Percentiles rank a stretch among this genome's conserved stretches.
These are phyloP conservation scores for Metschnikowia orientalis DNA, from an alignment of 805 yeast genomes.

Conservation along the genomic window DNA sequence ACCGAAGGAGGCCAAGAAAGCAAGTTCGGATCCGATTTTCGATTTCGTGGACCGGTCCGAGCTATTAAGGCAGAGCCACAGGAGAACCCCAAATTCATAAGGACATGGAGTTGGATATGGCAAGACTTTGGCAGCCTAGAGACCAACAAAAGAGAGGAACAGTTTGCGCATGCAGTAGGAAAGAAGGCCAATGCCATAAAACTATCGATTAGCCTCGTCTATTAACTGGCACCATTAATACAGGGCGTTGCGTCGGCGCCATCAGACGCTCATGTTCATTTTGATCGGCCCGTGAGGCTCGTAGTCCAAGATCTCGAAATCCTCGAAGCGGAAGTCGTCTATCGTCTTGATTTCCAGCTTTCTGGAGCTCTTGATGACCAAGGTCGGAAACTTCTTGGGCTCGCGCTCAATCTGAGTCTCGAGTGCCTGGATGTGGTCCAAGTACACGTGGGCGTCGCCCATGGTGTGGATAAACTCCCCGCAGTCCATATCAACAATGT, in stretches of 20 bases:
- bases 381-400: slow-evolving; percentile 79
- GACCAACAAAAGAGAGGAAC: slow-evolving; percentile 1
- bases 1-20: neutral
- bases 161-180: too few relatives aligned
- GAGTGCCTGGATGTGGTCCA: slow-evolving; percentile 89
- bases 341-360: slow-evolving; percentile 50
- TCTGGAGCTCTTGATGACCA: slow-evolving; percentile 59
- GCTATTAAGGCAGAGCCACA: slow-evolving; percentile 10
- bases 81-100: too few relatives aligned
- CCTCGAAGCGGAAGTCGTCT: slow-evolving; percentile 86
- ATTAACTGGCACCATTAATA: neutral
- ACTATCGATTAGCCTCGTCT: too few relatives aligned
- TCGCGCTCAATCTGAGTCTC: slow-evolving; percentile 69
- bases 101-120: too few relatives aligned
- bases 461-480: slow-evolving; percentile 93
- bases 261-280: slow-evolving; percentile 94
- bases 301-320: slow-evolving; percentile 76
- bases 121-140: neutral
- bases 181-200: too few relatives aligned
- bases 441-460: slow-evolving; percentile 96
- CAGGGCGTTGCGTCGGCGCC: neutral
- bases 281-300: slow-evolving; percentile 79
- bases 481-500: slow-evolving; percentile 89
- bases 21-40: slow-evolving; percentile 27
- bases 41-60: slow-evolving; percentile 31